Base-by-base conservation (phyloP, 257 asterid species). In the Nemophila menziesii region DNA sequence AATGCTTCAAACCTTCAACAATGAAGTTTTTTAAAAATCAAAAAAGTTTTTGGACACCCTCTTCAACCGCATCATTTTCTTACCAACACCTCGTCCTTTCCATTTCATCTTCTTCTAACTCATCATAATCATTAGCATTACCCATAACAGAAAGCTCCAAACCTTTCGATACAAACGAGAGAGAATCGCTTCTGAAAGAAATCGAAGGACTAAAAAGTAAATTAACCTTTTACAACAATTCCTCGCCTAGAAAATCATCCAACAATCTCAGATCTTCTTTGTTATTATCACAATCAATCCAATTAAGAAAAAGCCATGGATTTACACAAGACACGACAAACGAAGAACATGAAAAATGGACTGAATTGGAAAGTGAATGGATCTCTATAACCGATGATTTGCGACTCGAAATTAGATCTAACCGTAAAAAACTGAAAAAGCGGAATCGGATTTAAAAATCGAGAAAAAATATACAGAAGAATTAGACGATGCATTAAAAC, bases 341-440 rank as follows among this genome's bases (percentile, higher is more conserved):
- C 38, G 96, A 77, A 60, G 99, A 90, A 40, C 62, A 81, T 5
- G 96, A 90, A 71, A 77, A 75, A 60, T 96, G 85, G 64, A 79
- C 75, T 64, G 99, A 90, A 59, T 85, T 81, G 94, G 99, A 85
- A 64, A 90, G 99, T 5, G 94, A 82, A 8, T 90, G 96, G 99
- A 90, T 90, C 19, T 90, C 93, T 33, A 65, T 90, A 6, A 90
- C 99, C 2, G 99, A 85, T 39, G 99, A 90, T 55, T 55, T 90
- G 52, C 74, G 99, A 55, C 79, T 81, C 11, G 96, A 90, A 20
- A 73, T 90, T 0, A 96, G 85, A 63, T 46, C 77, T 24, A 66
- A 62, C 46, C 89, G 96, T 7, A 75, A 33, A 58, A 78, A 50
- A 94, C 94, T 15, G 96, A 90, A 48, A 46, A 69, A 37, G 77